These are phyloP conservation scores for Dactylellina cionopaga DNA, from an alignment of 2,329 filamentous ascomycete genomes.

Conservation along the genomic window DNA sequence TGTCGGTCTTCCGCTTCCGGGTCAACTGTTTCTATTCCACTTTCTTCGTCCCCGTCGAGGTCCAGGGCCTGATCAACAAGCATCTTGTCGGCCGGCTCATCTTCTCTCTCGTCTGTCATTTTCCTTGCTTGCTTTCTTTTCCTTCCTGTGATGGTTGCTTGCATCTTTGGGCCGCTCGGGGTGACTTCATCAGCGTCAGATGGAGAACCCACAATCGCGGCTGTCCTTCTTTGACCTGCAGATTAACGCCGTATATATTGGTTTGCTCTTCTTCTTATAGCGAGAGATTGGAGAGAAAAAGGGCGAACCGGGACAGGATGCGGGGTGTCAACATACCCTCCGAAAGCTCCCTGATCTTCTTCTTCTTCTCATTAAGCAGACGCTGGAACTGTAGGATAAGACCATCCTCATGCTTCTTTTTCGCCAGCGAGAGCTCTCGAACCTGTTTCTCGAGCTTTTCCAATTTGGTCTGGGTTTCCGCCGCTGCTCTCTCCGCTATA, in stretches of 20 bases:
- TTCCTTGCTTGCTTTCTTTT: slow-evolving; percentile 39
- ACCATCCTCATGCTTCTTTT: slow-evolving; percentile 45
- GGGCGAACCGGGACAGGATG: background rate
- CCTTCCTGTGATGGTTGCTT: slow-evolving; percentile 6
- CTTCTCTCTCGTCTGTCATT: background rate
- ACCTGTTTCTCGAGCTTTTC: slow-evolving; percentile 41
- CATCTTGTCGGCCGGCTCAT: background rate
- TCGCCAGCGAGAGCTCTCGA: slow-evolving; percentile 26
- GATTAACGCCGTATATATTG: background rate
- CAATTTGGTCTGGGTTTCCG: slow-evolving; percentile 21
- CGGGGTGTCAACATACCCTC: slow-evolving; percentile 8
- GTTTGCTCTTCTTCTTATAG: no score
- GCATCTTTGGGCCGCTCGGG: background rate
- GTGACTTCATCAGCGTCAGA: background rate
- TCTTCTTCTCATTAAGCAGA: slow-evolving; percentile 49
- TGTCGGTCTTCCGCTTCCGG: slow-evolving; percentile 26
- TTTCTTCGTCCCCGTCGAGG: background rate
- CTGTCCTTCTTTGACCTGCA: slow-evolving; percentile 5
- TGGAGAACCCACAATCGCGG: background rate
- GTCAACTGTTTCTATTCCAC: background rate
- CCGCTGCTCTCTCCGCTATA: slow-evolving; percentile 20
- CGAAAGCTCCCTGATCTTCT: slow-evolving; percentile 37
- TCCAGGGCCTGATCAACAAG: slow-evolving; percentile 3
- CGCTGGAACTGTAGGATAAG: slow-evolving; percentile 45
- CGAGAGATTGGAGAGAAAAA: background rate